A percentile compares a stretch with the other conserved stretches of the same genome.
Evolutionary conservation across 2,329 filamentous ascomycete genomes (phyloP).

Genomic region (Aureobasidium zeae): DNA sequence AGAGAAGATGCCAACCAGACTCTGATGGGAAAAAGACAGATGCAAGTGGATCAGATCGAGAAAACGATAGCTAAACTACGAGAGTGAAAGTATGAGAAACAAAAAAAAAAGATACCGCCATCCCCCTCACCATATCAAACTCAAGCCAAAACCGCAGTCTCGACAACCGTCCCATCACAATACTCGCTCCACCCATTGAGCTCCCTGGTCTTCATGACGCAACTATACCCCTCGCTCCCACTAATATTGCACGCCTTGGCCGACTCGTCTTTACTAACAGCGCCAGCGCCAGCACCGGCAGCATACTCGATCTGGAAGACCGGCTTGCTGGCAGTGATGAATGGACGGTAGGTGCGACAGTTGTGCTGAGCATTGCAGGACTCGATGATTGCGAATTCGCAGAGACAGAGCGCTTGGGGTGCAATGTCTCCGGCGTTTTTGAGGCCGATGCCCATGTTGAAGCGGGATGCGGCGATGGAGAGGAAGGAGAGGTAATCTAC

Average conservation of each 20-base stretch:
- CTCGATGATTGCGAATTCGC: conserved; percentile 62
- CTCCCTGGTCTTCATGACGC: conserved; percentile 54
- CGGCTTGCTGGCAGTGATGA: conserved; percentile 53
- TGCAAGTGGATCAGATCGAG: too few relatives aligned
- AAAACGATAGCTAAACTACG: too few relatives aligned
- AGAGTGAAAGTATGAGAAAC: too few relatives aligned
- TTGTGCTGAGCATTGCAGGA: conserved; percentile 55
- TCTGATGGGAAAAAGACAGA: too few relatives aligned
- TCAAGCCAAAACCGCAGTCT: background rate
- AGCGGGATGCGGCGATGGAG: conserved; percentile 42
- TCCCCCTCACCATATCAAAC: background rate
- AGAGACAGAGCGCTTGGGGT: conserved; percentile 37
- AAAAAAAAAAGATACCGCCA: too few relatives aligned
- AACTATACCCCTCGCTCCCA: conserved; percentile 32
- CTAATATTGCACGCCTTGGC: conserved; percentile 36
- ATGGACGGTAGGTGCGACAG: conserved; percentile 49
- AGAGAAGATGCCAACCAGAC: too few relatives aligned
- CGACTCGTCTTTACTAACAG: conserved; percentile 25
- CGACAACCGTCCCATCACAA: conserved; percentile 12
- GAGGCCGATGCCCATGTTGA: conserved; percentile 54
- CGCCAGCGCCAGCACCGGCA: conserved; percentile 35
- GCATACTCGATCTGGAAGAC: conserved; percentile 69
- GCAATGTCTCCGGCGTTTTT: conserved; percentile 61
- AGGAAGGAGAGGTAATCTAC: conserved; percentile 54
- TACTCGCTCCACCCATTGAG: conserved; percentile 50